phyloP scores from a whole-genome alignment of 1,284 basidiomycete species.

The Polyporus tsugae region DNA sequence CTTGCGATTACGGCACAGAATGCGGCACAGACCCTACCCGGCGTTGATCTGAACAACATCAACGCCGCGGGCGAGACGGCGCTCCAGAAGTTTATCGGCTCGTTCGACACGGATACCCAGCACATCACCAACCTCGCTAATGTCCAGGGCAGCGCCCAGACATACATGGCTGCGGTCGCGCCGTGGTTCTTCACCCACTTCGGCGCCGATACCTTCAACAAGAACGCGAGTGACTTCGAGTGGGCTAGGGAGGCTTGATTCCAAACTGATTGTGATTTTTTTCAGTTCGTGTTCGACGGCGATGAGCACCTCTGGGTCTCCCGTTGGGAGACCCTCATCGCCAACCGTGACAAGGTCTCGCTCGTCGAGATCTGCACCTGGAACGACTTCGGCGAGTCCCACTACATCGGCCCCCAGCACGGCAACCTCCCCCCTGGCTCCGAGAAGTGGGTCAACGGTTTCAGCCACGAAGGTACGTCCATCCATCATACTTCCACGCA shows the following conservation, averaged over 20 bases:
- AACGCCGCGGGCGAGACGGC: slow-evolving; percentile 43
- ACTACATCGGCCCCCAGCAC: slow-evolving; percentile 61
- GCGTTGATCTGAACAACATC: slow-evolving; percentile 37
- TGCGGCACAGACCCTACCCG: slow-evolving; percentile 41
- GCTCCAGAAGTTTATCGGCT: slow-evolving; percentile 49
- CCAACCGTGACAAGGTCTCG: slow-evolving; percentile 62
- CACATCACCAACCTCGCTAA: slow-evolving; percentile 39
- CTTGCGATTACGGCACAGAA: slow-evolving; percentile 57
- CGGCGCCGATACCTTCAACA: slow-evolving; percentile 71
- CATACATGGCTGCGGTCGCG: slow-evolving; percentile 46
- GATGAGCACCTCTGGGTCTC: slow-evolving; percentile 76
- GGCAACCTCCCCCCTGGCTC: slow-evolving; percentile 61
- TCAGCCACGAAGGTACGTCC: slow-evolving; percentile 51
- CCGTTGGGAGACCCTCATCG: slow-evolving; percentile 79
- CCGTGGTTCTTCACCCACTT: slow-evolving; percentile 84
- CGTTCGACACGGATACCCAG: slow-evolving; percentile 56
- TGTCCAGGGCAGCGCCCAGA: slow-evolving; percentile 35
- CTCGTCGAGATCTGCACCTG: slow-evolving; percentile 53
- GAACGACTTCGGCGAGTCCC: slow-evolving; percentile 50
- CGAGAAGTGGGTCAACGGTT: slow-evolving; percentile 46
- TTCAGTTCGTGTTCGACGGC: slow-evolving; percentile 53
- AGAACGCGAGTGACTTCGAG: slow-evolving; percentile 66
- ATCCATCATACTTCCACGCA: not conserved
- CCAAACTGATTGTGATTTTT: not conserved
- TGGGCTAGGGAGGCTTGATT: not conserved